A percentile compares a stretch with the other conserved stretches of the same genome.
Evolutionary conservation across 176 grass and related monocot genomes (phyloP).

Genomic region (Carex pumila): DNA sequence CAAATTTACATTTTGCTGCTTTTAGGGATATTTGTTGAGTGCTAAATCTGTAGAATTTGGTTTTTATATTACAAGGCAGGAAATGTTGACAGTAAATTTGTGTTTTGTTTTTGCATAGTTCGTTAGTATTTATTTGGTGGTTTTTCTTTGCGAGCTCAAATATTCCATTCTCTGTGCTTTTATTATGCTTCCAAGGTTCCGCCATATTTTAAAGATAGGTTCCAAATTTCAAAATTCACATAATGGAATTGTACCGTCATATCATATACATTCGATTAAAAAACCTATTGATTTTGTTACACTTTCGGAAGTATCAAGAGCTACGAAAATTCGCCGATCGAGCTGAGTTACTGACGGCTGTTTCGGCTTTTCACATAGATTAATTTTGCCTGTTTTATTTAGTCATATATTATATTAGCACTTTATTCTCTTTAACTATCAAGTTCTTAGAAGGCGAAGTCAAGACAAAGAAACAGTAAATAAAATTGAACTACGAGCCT

Average conservation of each 20-base stretch:
- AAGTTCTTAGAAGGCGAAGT: not conserved
- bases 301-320: not conserved
- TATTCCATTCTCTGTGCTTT: not conserved
- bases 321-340: not conserved
- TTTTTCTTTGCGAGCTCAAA: not conserved
- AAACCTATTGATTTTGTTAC: not conserved
- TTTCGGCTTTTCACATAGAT: not conserved
- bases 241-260: not conserved
- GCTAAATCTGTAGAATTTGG: not conserved
- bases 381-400: not conserved
- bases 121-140: not conserved
- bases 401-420: too few relatives aligned
- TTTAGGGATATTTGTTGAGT: not conserved
- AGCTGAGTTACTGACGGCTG: not conserved
- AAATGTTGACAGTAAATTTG: not conserved
- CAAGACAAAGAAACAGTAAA: not conserved
- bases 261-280: not conserved
- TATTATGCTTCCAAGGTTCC: not conserved
- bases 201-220: not conserved
- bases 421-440: not conserved
- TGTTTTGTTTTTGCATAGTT: not conserved
- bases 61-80: not conserved
- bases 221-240: not conserved
- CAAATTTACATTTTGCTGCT: slow-evolving; percentile 12
- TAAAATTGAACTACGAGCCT: too few relatives aligned